Conservation (phyloP, 352 stramenopile genomes). For the Phytophthora rubi region DNA sequence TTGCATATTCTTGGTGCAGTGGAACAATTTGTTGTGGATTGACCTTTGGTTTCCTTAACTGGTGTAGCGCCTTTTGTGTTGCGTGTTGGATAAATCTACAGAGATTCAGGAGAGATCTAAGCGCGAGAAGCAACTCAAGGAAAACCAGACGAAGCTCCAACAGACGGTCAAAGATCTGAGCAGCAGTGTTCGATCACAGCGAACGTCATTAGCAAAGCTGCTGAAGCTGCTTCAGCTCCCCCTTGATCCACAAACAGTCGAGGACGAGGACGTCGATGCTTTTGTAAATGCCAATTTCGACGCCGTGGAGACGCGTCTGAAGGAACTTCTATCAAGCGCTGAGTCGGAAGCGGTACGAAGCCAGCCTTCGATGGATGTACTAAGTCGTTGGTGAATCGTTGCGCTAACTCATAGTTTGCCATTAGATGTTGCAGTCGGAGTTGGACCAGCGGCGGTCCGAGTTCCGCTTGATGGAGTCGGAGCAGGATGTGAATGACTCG, state of each 20-base stretch:
- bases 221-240: conserved; percentile 61
- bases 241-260: conserved; percentile 20
- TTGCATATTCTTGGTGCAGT: conserved; percentile 23
- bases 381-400: background rate
- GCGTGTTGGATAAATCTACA: conserved; percentile 37
- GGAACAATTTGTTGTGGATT: conserved; percentile 17
- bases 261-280: conserved; percentile 49
- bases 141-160: conserved; percentile 71
- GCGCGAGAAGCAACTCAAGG: conserved; percentile 66
- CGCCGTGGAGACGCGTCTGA: conserved; percentile 60
- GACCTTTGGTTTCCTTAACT: conserved; percentile 60
- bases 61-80: conserved; percentile 37
- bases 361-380: background rate
- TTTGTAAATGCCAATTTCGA: conserved; percentile 56
- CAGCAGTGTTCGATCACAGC: conserved; percentile 56
- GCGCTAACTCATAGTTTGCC: background rate
- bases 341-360: conserved; percentile 65
- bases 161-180: conserved; percentile 67
- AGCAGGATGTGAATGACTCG: conserved; percentile 62
- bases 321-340: conserved; percentile 57
- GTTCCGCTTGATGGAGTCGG: conserved; percentile 65
- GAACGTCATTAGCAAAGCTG: conserved; percentile 60
- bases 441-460: conserved; percentile 65
- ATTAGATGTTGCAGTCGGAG: conserved; percentile 58
- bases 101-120: conserved; percentile 83